phyloP scores from a whole-genome alignment of 1,284 basidiomycete species.

The Chalciporus sp. region DNA sequence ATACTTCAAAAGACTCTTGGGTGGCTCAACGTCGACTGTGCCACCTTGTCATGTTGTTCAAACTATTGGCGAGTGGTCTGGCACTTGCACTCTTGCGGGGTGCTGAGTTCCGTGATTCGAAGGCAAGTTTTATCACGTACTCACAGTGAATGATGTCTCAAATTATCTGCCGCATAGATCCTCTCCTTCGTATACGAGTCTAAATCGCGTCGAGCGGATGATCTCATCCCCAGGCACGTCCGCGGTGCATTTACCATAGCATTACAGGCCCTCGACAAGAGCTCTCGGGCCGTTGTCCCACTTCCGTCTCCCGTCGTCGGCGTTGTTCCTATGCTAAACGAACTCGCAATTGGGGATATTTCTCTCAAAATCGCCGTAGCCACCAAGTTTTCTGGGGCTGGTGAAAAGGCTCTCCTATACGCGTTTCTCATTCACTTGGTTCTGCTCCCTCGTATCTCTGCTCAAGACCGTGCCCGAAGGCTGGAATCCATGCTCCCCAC shows the following conservation, averaged over 20 bases:
- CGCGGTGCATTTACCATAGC: slow-evolving; percentile 9
- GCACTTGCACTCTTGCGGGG: slow-evolving; percentile 54
- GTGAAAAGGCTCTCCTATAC: slow-evolving; percentile 31
- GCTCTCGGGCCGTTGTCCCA: neutral
- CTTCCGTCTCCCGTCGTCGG: neutral
- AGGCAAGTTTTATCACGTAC: slow-evolving; percentile 40
- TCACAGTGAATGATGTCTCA: neutral
- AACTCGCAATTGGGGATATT: slow-evolving; percentile 3
- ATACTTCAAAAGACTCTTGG: slow-evolving; percentile 16
- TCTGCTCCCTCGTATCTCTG: slow-evolving; percentile 43
- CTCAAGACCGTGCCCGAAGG: slow-evolving; percentile 46
- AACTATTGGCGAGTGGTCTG: slow-evolving; percentile 50
- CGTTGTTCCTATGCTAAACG: neutral
- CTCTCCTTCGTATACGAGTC: slow-evolving; percentile 49
- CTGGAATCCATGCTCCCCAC: slow-evolving; percentile 30
- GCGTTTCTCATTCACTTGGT: slow-evolving; percentile 47
- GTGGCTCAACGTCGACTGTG: slow-evolving; percentile 40
- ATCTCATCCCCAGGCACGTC: slow-evolving; percentile 10
- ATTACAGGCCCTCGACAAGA: slow-evolving; percentile 5
- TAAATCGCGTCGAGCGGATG: slow-evolving; percentile 20
- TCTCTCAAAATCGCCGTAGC: slow-evolving; percentile 12
- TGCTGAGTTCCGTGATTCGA: slow-evolving; percentile 60
- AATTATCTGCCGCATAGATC: slow-evolving; percentile 37
- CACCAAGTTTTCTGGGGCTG: neutral
- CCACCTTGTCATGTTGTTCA: slow-evolving; percentile 52